Evolutionary conservation across 1,284 basidiomycete species (phyloP).

Genomic region (Trichosporon inkin): DNA sequence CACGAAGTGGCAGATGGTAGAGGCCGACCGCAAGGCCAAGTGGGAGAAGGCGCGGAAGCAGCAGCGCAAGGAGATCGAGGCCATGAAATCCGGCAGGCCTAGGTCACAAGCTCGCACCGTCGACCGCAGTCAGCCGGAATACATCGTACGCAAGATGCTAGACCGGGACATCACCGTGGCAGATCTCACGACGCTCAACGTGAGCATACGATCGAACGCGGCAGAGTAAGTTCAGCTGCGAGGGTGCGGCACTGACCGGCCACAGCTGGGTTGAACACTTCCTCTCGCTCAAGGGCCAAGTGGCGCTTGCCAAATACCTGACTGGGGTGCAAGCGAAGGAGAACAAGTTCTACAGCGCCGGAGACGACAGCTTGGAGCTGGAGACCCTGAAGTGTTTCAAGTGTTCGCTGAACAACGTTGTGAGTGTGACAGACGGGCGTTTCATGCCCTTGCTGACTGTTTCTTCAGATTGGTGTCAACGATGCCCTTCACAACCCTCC

Average conservation of each 20-base stretch:
- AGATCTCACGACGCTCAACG: conserved; percentile 34
- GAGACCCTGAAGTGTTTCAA: conserved; percentile 86
- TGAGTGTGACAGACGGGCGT: conserved; percentile 48
- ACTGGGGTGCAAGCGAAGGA: conserved; percentile 33
- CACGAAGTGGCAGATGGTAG: conserved; percentile 90
- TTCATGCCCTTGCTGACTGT: conserved; percentile 12
- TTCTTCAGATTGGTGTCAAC: conserved; percentile 61
- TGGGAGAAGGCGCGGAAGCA: conserved; percentile 66
- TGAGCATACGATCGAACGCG: conserved; percentile 67
- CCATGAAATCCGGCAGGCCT: conserved; percentile 54
- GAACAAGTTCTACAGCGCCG: conserved; percentile 1
- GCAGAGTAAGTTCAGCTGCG: conserved; percentile 58
- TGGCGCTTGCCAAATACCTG: conserved; percentile 77
- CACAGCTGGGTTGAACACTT: conserved; percentile 77
- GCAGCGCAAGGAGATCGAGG: conserved; percentile 58
- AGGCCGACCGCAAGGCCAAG: conserved; percentile 69
- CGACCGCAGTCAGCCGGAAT: conserved; percentile 68
- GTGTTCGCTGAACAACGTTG: conserved; percentile 73
- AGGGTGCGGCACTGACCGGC: not conserved
- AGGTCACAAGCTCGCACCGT: conserved; percentile 41
- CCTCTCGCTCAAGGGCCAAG: conserved; percentile 71
- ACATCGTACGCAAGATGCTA: conserved; percentile 48
- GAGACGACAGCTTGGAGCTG: conserved; percentile 61
- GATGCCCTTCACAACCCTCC: conserved; percentile 74
- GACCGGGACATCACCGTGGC: conserved; percentile 36